phyloP scores from a whole-genome alignment of 2,329 filamentous ascomycete species.

The Fusarium lyarnte region DNA sequence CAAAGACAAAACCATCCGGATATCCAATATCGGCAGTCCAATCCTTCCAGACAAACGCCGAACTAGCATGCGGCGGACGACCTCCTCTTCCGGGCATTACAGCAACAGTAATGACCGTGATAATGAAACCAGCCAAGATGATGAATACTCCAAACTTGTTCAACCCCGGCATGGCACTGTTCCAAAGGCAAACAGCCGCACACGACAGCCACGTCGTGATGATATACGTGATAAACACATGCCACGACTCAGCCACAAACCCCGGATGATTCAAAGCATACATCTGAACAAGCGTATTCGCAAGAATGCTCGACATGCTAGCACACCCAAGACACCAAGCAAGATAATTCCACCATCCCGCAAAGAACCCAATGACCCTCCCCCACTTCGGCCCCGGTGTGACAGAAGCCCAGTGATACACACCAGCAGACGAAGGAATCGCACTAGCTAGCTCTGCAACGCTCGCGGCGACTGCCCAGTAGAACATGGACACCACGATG shows the following conservation, averaged over 20 bases:
- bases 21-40: slow-evolving; percentile 54
- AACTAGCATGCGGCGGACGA: slow-evolving; percentile 44
- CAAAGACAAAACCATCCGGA: slow-evolving; percentile 53
- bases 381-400: slow-evolving; percentile 63
- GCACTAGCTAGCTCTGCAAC: slow-evolving; percentile 69
- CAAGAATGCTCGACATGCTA: slow-evolving; percentile 54
- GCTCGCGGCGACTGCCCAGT: slow-evolving; percentile 66
- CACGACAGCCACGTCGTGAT: slow-evolving; percentile 53
- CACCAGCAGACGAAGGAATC: slow-evolving; percentile 68
- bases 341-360: slow-evolving; percentile 58
- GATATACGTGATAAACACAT: slow-evolving; percentile 56
- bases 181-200: slow-evolving; percentile 61
- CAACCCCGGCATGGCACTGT: slow-evolving; percentile 61
- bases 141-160: slow-evolving; percentile 63
- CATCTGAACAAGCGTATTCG: slow-evolving; percentile 55
- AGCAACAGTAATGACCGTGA: slow-evolving; percentile 64
- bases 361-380: slow-evolving; percentile 58
- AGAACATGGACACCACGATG: slow-evolving; percentile 58
- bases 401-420: slow-evolving; percentile 70
- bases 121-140: slow-evolving; percentile 62
- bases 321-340: slow-evolving; percentile 53
- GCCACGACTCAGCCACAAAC: slow-evolving; percentile 52
- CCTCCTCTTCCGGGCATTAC: slow-evolving; percentile 57
- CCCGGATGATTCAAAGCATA: slow-evolving; percentile 53
- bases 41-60: slow-evolving; percentile 52